Evolutionary conservation across 371 early-diverging fungal species (phyloP).

Genomic region (Thermomucor indicae-seudaticae): DNA sequence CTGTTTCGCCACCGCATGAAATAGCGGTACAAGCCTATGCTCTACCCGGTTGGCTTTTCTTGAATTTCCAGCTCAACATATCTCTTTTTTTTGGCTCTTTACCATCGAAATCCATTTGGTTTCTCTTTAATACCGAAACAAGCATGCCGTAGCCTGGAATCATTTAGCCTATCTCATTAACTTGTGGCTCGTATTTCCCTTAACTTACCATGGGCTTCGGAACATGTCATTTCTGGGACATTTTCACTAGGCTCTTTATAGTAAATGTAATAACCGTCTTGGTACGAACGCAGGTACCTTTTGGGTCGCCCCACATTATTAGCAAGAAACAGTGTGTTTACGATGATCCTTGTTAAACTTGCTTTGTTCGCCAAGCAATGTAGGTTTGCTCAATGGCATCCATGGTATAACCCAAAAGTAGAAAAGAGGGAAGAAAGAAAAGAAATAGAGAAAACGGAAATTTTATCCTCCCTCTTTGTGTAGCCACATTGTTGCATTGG

Average conservation of each 20-base stretch:
- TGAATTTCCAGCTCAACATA: not conserved
- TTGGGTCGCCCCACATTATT: too few species aligned
- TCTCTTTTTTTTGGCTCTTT: not conserved
- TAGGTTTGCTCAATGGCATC: constrained; percentile 28
- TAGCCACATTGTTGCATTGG: too few species aligned
- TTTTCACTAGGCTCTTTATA: constrained; percentile 45
- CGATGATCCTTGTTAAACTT: too few species aligned
- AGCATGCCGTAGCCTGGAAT: constrained; percentile 62
- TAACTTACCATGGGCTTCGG: constrained; percentile 46
- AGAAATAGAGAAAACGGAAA: not conserved
- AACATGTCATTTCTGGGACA: constrained; percentile 39
- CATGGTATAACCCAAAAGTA: constrained; percentile 8
- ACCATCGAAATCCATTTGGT: constrained; percentile 61
- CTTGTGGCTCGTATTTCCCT: too few species aligned
- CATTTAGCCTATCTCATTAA: too few species aligned
- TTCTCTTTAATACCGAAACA: constrained; percentile 54
- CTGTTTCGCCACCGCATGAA: constrained; percentile 48
- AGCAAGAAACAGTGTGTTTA: not conserved
- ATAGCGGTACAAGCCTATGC: constrained; percentile 47
- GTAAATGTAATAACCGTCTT: constrained; percentile 39
- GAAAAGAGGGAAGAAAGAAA: constrained; percentile 1
- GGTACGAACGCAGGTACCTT: constrained; percentile 43
- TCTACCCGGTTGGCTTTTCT: not conserved
- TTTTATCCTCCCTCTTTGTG: too few species aligned
- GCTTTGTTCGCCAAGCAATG: constrained; percentile 31